These are phyloP conservation scores for Pythium aristosporum DNA, from an alignment of 352 stramenopile genomes.

Conservation along the genomic window DNA sequence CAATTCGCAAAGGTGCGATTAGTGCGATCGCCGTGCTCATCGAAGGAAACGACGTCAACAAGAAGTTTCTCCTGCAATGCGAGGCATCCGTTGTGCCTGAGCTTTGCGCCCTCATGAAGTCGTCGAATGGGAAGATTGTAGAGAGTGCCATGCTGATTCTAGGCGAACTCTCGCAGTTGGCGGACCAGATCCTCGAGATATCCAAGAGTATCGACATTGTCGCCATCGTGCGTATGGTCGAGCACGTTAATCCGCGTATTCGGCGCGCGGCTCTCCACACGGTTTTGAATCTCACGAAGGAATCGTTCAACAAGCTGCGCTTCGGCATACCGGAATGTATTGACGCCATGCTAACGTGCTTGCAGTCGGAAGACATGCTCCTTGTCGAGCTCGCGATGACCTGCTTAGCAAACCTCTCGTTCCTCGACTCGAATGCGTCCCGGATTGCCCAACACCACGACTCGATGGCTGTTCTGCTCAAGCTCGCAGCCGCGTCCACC, in stretches of 20 bases:
- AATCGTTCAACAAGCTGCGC: slow-evolving; percentile 78
- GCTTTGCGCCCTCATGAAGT: slow-evolving; percentile 60
- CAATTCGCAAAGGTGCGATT: slow-evolving; percentile 63
- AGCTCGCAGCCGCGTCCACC: slow-evolving; percentile 44
- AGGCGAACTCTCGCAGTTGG: slow-evolving; percentile 57
- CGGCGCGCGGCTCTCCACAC: slow-evolving; percentile 51
- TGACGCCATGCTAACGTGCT: slow-evolving; percentile 43
- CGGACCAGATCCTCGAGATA: slow-evolving; percentile 64
- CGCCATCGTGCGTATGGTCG: slow-evolving; percentile 56
- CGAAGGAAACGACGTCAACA: slow-evolving; percentile 71
- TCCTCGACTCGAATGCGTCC: slow-evolving; percentile 40
- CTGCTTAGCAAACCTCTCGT: slow-evolving; percentile 69
- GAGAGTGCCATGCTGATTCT: slow-evolving; percentile 73
- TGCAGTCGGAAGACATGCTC: slow-evolving; percentile 59
- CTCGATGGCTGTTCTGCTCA: slow-evolving; percentile 46
- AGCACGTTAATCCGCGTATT: slow-evolving; percentile 62
- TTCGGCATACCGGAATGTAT: slow-evolving; percentile 64
- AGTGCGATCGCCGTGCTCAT: slow-evolving; percentile 60
- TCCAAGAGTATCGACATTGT: slow-evolving; percentile 69
- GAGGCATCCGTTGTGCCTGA: slow-evolving; percentile 49
- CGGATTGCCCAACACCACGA: slow-evolving; percentile 39
- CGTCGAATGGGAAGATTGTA: slow-evolving; percentile 62
- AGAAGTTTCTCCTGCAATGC: slow-evolving; percentile 62
- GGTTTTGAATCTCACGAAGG: slow-evolving; percentile 60
- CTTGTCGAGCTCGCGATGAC: slow-evolving; percentile 63